Evolutionary conservation across 306 rosid species (phyloP).

Genomic region (Prunus armeniaca): DNA sequence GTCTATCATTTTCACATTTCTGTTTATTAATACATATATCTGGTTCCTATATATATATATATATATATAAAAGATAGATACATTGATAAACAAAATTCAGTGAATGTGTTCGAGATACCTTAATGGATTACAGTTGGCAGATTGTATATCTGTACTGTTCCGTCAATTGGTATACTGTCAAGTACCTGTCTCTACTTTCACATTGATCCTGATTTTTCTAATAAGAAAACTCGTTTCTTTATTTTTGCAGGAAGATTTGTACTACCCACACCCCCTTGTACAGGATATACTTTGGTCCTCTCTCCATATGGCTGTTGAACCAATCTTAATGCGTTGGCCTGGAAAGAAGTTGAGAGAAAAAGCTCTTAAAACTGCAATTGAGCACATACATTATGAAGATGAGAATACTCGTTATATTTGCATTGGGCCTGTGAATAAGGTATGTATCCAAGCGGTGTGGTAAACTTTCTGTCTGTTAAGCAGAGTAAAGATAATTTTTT

Average conservation of each 20-base stretch:
- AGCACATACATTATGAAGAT: constrained; percentile 91
- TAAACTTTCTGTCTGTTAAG: constrained; percentile 17
- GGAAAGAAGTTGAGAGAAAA: constrained; percentile 78
- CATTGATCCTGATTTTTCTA: constrained; percentile 12
- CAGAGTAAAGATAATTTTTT: background rate
- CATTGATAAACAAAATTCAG: background rate
- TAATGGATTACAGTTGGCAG: too few species aligned
- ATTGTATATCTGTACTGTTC: too few species aligned
- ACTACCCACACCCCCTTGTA: constrained; percentile 82
- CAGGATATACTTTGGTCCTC: constrained; percentile 88
- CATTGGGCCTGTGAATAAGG: constrained; percentile 96
- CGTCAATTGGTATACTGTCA: too few species aligned
- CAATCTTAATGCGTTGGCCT: constrained; percentile 80
- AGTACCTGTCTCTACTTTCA: constrained; percentile 11
- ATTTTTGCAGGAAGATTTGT: constrained; percentile 74
- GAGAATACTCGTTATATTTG: constrained; percentile 94
- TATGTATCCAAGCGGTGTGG: constrained; percentile 27
- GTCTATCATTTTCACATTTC: constrained; percentile 5
- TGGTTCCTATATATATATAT: background rate
- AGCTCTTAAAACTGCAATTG: constrained; percentile 55
- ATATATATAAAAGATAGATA: background rate
- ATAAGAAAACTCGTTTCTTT: constrained; percentile 23
- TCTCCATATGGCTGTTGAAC: constrained; percentile 69
- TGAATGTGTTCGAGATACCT: too few species aligned
- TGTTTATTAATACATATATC: background rate